phyloP scores from a whole-genome alignment of 352 stramenopile genomes.

The Pythium rhizo-oryzae region DNA sequence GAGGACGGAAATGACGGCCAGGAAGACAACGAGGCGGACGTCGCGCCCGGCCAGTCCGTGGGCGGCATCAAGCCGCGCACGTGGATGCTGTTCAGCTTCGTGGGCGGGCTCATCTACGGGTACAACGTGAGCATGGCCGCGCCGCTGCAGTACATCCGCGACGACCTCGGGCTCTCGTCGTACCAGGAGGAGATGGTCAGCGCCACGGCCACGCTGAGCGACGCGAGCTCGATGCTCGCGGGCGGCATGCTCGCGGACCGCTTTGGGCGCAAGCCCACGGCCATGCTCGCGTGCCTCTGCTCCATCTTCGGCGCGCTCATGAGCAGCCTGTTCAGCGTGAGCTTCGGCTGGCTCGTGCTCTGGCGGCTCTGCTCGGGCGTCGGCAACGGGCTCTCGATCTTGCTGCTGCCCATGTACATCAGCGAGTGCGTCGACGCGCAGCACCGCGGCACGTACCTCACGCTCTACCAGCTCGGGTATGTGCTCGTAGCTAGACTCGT shows the following conservation, averaged over 20 bases:
- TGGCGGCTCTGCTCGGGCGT: slow-evolving; percentile 77
- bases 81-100: slow-evolving; percentile 82
- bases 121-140: slow-evolving; percentile 87
- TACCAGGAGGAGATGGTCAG: slow-evolving; percentile 76
- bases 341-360: slow-evolving; percentile 61
- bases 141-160: slow-evolving; percentile 81
- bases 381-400: slow-evolving; percentile 82
- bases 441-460: slow-evolving; percentile 68
- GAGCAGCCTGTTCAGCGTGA: slow-evolving; percentile 53
- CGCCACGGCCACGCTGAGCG: slow-evolving; percentile 77
- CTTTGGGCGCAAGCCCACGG: slow-evolving; percentile 71
- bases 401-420: slow-evolving; percentile 90
- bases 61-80: slow-evolving; percentile 48
- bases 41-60: slow-evolving; percentile 3
- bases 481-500: no score
- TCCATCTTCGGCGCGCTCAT: slow-evolving; percentile 70
- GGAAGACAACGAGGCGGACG: background rate
- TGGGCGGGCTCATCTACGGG: slow-evolving; percentile 86
- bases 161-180: slow-evolving; percentile 67
- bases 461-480: slow-evolving; percentile 82
- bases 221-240: slow-evolving; percentile 81
- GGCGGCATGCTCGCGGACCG: slow-evolving; percentile 69
- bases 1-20: background rate
- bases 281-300: slow-evolving; percentile 72
- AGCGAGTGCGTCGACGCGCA: slow-evolving; percentile 76